phyloP scores from a whole-genome alignment of 2,329 filamentous ascomycete species.

The Thermoascus crustaceus region DNA sequence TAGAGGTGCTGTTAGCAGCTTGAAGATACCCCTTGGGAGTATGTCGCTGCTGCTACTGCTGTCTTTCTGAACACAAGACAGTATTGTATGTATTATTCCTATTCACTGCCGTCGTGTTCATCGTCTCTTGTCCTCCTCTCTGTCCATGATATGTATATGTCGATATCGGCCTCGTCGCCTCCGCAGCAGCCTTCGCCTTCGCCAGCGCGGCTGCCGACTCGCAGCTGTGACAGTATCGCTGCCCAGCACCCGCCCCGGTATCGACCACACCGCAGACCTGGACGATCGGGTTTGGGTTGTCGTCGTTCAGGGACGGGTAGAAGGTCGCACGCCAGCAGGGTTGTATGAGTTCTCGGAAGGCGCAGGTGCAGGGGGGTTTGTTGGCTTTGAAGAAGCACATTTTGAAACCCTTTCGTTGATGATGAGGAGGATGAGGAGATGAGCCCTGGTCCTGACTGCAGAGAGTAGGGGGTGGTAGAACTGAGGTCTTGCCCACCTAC shows the following conservation, averaged over 20 bases:
- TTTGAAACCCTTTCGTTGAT: not conserved
- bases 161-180: no score
- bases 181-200: no score
- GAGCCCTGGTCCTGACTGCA: not conserved
- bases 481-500: not conserved
- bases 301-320: constrained; percentile 5
- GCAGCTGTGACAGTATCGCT: constrained; percentile 11
- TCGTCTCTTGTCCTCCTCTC: no score
- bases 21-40: no score
- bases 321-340: constrained; percentile 10
- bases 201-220: constrained; percentile 11
- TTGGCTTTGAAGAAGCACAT: constrained; percentile 11
- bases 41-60: no score
- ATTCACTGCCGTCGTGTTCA: no score
- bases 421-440: not conserved
- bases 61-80: no score
- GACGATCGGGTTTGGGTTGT: constrained; percentile 10
- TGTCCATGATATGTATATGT: no score
- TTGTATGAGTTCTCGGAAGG: constrained; percentile 14
- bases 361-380: constrained; percentile 12
- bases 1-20: no score
- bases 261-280: constrained; percentile 5
- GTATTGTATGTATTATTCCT: no score
- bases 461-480: not conserved
- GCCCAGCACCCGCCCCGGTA: constrained; percentile 8